Evolutionary conservation across 1,284 basidiomycete species (phyloP), one percentile per base, ranked within the genome.

Genomic region (Athelia psychrophila): DNA sequence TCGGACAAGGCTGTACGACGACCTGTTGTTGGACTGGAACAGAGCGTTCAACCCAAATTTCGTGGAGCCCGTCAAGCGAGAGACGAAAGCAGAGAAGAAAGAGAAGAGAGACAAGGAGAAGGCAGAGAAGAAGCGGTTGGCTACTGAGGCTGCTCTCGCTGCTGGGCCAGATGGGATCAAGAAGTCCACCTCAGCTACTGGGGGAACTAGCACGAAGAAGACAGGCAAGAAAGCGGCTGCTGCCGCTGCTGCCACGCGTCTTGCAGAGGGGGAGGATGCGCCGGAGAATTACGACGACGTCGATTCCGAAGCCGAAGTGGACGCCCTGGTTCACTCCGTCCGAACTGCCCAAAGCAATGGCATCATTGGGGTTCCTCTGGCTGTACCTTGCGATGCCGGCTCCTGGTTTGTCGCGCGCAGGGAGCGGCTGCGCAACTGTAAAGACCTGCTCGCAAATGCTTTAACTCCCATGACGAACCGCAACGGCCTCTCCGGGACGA

Each of bases 11-110:
- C 71, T 76, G 2, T 99, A 95, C 68, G 95, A 98, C 63, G 87
- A 88, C 51, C 81, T 99, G 10, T 79, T 95, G 15, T 77, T 92
- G 40, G 95, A 98, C 53, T 98, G 94, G 93, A 92, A 97, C 61
- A 87, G 93, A 40, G 85, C 84, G 33, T 84, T 95, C 64, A 95
- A 97, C 60, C 94, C 95, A 1, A 93, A 95, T 58, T 96, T 90
- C 67, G 89, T 95, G n/a, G 93, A 95, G 63, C 92, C 93, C 0
- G 87, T 91, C 27, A 93, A 93, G 70, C 79, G 83, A 45, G 88
- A 90, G 68, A 86, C 84, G 24, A 91, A 91, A 61, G 84, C 85
- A 8, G 87, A 91, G 71, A 84, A 84, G 70, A 91, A 90, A 68
- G 88, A 89, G 64, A 84, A 88, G 64, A 80, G 83, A 54, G 88